These are phyloP conservation scores for Sextonia rubra DNA, from an alignment of 164 flowering plant genomes.

Conservation along the genomic window DNA sequence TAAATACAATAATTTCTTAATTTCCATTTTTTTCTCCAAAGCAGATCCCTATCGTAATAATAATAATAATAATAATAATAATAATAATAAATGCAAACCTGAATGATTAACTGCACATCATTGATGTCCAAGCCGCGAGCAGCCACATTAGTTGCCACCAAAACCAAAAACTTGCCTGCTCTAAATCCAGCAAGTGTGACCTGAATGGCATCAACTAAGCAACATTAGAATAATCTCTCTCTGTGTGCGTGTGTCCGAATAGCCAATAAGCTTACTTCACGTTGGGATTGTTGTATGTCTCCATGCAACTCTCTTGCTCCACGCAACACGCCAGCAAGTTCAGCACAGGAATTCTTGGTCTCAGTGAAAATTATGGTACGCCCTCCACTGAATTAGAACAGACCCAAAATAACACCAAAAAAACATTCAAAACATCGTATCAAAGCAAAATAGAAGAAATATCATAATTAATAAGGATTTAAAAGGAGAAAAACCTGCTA, in stretches of 20 bases:
- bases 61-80: too few species aligned
- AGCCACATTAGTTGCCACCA: conserved; percentile 97
- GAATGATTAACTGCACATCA: conserved; percentile 91
- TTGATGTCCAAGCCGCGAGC: conserved; percentile 95
- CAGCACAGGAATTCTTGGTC: conserved; percentile 71
- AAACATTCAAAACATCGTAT: not conserved
- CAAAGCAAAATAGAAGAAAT: not conserved
- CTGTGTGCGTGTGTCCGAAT: not conserved
- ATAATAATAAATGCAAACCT: conserved; percentile 48
- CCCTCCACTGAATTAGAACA: conserved; percentile 56
- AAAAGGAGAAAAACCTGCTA: conserved; percentile 51
- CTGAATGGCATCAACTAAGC: conserved; percentile 27
- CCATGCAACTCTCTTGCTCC: conserved; percentile 92
- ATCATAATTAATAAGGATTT: not conserved
- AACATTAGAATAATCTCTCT: not conserved
- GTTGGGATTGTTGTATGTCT: conserved; percentile 82
- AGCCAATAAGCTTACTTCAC: conserved; percentile 52
- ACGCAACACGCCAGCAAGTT: conserved; percentile 65
- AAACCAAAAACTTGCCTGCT: conserved; percentile 72
- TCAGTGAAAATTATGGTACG: conserved; percentile 85
- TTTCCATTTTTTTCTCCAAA: not conserved
- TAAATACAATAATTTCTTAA: not conserved
- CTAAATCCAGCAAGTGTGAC: conserved; percentile 85
- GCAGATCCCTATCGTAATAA: too few species aligned
- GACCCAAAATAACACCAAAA: not conserved